Conservation (phyloP, 2,329 filamentous ascomycete species). For the Alternaria infectoria region DNA sequence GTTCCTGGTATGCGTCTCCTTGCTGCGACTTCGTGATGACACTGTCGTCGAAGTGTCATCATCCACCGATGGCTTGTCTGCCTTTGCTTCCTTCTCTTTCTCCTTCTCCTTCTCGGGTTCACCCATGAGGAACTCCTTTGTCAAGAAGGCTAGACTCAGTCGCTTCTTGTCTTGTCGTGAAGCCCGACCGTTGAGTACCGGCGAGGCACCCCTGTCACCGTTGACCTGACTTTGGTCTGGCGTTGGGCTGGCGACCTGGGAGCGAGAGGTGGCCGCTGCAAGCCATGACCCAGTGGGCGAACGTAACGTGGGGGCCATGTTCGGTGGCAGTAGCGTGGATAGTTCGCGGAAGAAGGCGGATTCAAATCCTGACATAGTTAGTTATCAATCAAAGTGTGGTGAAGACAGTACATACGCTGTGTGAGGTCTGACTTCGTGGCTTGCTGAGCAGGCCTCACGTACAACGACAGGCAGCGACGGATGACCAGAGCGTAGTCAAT, state of each 20-base stretch:
- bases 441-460: slow-evolving; percentile 68
- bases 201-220: slow-evolving; percentile 31
- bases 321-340: slow-evolving; percentile 46
- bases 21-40: slow-evolving; percentile 41
- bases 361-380: slow-evolving; percentile 51
- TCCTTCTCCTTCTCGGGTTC: slow-evolving; percentile 27
- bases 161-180: slow-evolving; percentile 49
- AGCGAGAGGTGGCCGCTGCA: slow-evolving; percentile 33
- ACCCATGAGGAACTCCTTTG: slow-evolving; percentile 41
- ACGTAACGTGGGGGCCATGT: slow-evolving; percentile 32
- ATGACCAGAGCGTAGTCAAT: slow-evolving; percentile 89
- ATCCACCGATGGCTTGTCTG: slow-evolving; percentile 25
- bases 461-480: slow-evolving; percentile 77
- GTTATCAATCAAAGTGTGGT: slow-evolving; percentile 9
- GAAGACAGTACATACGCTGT: slow-evolving; percentile 61
- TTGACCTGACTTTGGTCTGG: slow-evolving; percentile 31
- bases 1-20: slow-evolving; percentile 33
- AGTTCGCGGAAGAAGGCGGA: slow-evolving; percentile 54
- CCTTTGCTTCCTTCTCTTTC: slow-evolving; percentile 21
- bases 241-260: slow-evolving; percentile 34
- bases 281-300: slow-evolving; percentile 47
- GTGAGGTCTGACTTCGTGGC: slow-evolving; percentile 66
- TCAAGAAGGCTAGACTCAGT: slow-evolving; percentile 47
- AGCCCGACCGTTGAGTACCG: slow-evolving; percentile 27
- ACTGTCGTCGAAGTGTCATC: slow-evolving; percentile 31